These are phyloP conservation scores for Thraustochytrium striatum DNA, from an alignment of 352 stramenopile species.

Conservation along the genomic window DNA sequence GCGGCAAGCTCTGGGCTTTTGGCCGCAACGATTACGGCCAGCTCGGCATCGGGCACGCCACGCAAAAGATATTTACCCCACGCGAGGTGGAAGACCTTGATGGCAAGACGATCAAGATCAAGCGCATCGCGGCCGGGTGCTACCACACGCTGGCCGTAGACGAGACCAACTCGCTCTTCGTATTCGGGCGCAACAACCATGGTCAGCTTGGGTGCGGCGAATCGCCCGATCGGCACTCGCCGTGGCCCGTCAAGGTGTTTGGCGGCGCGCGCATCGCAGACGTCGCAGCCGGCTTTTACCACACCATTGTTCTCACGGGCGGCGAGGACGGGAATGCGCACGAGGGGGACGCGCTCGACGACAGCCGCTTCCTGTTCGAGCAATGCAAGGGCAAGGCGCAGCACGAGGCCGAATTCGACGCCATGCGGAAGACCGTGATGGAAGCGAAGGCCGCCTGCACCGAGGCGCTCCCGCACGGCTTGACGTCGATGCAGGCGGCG, in stretches of 20 bases:
- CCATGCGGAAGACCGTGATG: conserved; percentile 9
- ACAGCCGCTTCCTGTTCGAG: conserved; percentile 15
- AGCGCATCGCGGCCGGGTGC: conserved; percentile 75
- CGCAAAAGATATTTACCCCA: conserved; percentile 51
- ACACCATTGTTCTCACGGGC: conserved; percentile 80
- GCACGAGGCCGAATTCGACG: background rate
- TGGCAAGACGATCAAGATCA: conserved; percentile 58
- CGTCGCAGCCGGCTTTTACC: conserved; percentile 84
- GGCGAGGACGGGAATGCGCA: conserved; percentile 64
- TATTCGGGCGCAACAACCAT: conserved; percentile 89
- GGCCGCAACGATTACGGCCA: conserved; percentile 89
- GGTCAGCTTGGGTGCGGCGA: conserved; percentile 84
- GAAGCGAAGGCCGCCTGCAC: background rate
- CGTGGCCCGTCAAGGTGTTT: conserved; percentile 79
- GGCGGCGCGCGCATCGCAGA: conserved; percentile 76
- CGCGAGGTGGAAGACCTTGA: conserved; percentile 43
- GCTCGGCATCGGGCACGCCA: conserved; percentile 73
- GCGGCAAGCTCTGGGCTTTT: conserved; percentile 72
- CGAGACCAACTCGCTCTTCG: conserved; percentile 80
- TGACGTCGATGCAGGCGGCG: background rate
- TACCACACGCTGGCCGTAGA: conserved; percentile 81
- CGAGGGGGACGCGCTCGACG: conserved; percentile 49
- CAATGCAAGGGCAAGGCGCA: background rate
- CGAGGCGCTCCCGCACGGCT: background rate
- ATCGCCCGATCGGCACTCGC: conserved; percentile 73